Conservation (phyloP, 2,329 filamentous ascomycete species). For the Claviceps pazoutovae region DNA sequence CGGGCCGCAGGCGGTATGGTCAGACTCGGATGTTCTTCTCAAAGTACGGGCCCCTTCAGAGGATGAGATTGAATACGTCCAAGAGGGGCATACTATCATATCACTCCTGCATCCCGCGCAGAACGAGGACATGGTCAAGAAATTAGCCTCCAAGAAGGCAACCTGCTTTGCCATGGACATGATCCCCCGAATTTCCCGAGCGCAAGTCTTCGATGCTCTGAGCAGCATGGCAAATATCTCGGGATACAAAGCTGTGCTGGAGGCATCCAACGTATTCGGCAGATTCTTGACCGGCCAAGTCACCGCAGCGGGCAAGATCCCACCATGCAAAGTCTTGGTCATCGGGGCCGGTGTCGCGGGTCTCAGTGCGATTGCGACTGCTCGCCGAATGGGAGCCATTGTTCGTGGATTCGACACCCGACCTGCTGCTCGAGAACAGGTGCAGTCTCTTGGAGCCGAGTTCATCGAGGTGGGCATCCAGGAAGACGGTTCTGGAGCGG, state of each 20-base stretch:
- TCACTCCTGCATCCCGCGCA: conserved; percentile 74
- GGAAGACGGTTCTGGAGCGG: conserved; percentile 72
- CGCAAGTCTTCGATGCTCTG: conserved; percentile 77
- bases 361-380: conserved; percentile 75
- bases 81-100: conserved; percentile 58
- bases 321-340: conserved; percentile 77
- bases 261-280: conserved; percentile 81
- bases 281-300: conserved; percentile 81
- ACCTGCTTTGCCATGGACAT: conserved; percentile 86
- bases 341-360: conserved; percentile 86
- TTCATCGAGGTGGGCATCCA: conserved; percentile 77
- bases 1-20: conserved; percentile 53
- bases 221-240: conserved; percentile 93
- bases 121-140: conserved; percentile 62
- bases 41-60: conserved; percentile 68
- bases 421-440: conserved; percentile 74
- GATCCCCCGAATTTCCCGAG: conserved; percentile 78
- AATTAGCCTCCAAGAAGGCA: conserved; percentile 53
- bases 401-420: conserved; percentile 87
- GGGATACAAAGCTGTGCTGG: conserved; percentile 81
- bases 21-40: conserved; percentile 61
- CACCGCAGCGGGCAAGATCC: conserved; percentile 80
- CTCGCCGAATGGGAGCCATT: conserved; percentile 74
- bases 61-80: conserved; percentile 55
- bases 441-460: conserved; percentile 79